These are phyloP conservation scores for Arctium minus DNA, from an alignment of 129 eudicot species.

Conservation along the genomic window DNA sequence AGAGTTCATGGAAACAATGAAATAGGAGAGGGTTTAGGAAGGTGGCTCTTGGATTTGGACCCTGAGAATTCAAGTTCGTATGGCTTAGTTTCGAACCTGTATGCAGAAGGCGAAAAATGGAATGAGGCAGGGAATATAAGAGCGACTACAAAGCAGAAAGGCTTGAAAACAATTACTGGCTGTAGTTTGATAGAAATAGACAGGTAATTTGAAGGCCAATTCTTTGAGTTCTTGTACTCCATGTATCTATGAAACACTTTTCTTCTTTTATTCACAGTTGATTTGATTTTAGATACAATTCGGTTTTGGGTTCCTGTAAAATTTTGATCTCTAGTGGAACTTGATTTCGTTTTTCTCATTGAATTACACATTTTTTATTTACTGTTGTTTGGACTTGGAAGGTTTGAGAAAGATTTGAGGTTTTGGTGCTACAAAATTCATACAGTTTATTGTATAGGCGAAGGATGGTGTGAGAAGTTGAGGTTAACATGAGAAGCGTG, in stretches of 20 bases:
- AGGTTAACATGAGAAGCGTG: too few relatives aligned
- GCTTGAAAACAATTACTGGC: slow-evolving; percentile 44
- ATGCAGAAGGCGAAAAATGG: slow-evolving; percentile 56
- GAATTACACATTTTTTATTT: not conserved
- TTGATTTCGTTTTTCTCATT: not conserved
- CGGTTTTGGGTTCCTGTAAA: not conserved
- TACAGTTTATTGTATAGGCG: too few relatives aligned
- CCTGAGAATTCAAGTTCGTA: slow-evolving; percentile 47
- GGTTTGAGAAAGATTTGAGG: not conserved
- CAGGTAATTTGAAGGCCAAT: not conserved
- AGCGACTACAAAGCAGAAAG: slow-evolving; percentile 38
- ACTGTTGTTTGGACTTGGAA: not conserved
- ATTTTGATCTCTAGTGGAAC: not conserved
- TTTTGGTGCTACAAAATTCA: not conserved
- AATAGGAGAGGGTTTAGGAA: slow-evolving; percentile 50
- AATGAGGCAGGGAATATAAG: slow-evolving; percentile 42
- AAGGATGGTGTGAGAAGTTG: too few relatives aligned
- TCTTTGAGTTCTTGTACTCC: not conserved
- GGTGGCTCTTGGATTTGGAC: slow-evolving; percentile 46
- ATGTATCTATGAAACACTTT: not conserved
- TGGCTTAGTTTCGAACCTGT: slow-evolving; percentile 48
- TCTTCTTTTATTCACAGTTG: not conserved
- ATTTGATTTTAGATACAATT: not conserved
- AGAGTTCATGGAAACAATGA: slow-evolving; percentile 47
- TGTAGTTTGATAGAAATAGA: slow-evolving; percentile 46